These are phyloP conservation scores for Fraxinus baroniana DNA, from an alignment of 305 asterid species.

Conservation along the genomic window DNA sequence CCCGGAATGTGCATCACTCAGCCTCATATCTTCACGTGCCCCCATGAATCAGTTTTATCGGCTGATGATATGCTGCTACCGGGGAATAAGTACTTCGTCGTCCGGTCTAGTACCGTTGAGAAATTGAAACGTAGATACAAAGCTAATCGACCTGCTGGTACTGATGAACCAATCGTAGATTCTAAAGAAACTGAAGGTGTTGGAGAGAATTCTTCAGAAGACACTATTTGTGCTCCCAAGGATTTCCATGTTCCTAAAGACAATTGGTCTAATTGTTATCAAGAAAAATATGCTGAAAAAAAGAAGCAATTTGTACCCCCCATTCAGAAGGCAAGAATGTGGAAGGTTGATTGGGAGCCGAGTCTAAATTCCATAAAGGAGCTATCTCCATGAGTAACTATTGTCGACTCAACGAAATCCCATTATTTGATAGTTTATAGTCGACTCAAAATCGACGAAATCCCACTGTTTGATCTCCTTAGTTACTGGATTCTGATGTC, in stretches of 20 bases:
- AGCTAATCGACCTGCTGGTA: background rate
- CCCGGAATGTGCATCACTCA: constrained; percentile 62
- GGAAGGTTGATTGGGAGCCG: constrained; percentile 76
- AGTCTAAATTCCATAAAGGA: constrained; percentile 45
- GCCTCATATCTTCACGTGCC: constrained; percentile 56
- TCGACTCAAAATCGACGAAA: background rate
- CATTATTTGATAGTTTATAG: background rate
- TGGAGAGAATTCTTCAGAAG: constrained; percentile 33
- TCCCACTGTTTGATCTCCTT: background rate
- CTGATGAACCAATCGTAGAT: constrained; percentile 30
- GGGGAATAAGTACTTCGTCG: constrained; percentile 55
- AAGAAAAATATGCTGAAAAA: constrained; percentile 27
- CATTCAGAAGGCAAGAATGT: constrained; percentile 45
- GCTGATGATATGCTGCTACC: constrained; percentile 50
- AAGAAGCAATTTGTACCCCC: constrained; percentile 62
- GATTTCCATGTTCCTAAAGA: constrained; percentile 46
- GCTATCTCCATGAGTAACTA: constrained; percentile 52
- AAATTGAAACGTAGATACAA: constrained; percentile 50
- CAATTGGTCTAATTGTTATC: constrained; percentile 28
- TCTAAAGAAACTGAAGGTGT: constrained; percentile 35
- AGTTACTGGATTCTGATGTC: background rate
- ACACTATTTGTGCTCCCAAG: constrained; percentile 46
- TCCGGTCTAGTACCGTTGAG: constrained; percentile 48
- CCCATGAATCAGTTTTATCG: constrained; percentile 53
- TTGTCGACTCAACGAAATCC: background rate